These are phyloP conservation scores for Suillus subluteus DNA, from an alignment of 768 basidiomycete species.

Conservation along the genomic window DNA sequence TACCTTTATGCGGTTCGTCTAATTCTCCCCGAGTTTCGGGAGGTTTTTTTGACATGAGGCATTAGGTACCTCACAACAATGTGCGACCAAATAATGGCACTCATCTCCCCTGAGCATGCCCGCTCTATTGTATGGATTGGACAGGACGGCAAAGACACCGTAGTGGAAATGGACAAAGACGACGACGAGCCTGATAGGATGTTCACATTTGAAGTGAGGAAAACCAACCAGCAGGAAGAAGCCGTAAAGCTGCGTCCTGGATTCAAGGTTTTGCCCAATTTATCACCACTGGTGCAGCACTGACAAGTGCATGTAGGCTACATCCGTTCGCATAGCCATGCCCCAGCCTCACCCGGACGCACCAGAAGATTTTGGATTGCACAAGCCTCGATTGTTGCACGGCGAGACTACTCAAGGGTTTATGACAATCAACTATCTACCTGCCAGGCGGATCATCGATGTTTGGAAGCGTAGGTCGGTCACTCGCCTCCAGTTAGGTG, in stretches of 20 bases:
- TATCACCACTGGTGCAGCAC: neutral
- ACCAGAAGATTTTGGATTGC: conserved; percentile 11
- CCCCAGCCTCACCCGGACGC: conserved; percentile 16
- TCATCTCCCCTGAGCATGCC: conserved; percentile 54
- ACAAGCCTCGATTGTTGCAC: conserved; percentile 35
- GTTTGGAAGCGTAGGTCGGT: neutral
- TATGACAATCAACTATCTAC: conserved; percentile 32
- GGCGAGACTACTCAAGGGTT: conserved; percentile 48
- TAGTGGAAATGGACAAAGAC: conserved; percentile 31
- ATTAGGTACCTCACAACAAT: conserved; percentile 62
- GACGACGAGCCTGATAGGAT: conserved; percentile 50
- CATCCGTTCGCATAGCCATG: conserved; percentile 19
- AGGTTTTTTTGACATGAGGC: neutral
- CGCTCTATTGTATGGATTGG: conserved; percentile 48
- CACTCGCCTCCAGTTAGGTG: conserved; percentile 18
- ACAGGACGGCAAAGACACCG: conserved; percentile 27
- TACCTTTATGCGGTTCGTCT: conserved; percentile 61
- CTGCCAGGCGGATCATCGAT: conserved; percentile 15
- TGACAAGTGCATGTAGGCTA: conserved; percentile 14
- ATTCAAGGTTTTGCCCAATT: conserved; percentile 43
- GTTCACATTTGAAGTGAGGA: conserved; percentile 55
- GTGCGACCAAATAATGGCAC: conserved; percentile 54
- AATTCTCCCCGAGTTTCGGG: neutral
- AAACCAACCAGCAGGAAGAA: conserved; percentile 62
- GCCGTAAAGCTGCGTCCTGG: conserved; percentile 45